phyloP scores from a whole-genome alignment of 805 yeast genomes.

The Wickerhamomyces subpelliculosus region DNA sequence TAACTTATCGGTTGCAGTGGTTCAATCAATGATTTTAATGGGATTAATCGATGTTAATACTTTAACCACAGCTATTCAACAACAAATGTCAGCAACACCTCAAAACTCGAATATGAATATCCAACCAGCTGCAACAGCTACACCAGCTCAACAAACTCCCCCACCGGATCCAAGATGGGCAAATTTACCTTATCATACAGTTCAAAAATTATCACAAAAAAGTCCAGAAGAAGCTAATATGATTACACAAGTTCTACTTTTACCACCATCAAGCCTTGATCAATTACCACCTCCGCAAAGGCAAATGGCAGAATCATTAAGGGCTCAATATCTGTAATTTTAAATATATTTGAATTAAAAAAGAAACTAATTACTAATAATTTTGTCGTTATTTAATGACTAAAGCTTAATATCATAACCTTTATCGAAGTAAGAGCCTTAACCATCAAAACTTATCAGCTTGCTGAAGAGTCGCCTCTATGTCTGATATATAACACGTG shows the following conservation, averaged over 20 bases:
- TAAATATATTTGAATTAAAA: too few species aligned
- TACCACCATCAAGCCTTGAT: slow-evolving; percentile 43
- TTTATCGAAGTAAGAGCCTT: too few species aligned
- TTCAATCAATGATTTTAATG: slow-evolving; percentile 71
- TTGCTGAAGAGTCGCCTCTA: too few species aligned
- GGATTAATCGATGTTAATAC: slow-evolving; percentile 66
- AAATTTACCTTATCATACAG: too few species aligned
- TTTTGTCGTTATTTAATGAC: too few species aligned
- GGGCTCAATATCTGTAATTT: slow-evolving; percentile 41
- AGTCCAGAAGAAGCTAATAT: slow-evolving; percentile 41
- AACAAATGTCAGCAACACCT: background rate
- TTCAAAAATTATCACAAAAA: slow-evolving; percentile 7
- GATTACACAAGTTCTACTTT: too few species aligned
- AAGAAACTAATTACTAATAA: background rate
- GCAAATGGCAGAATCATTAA: slow-evolving; percentile 46
- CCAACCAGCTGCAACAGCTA: slow-evolving; percentile 9
- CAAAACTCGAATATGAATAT: slow-evolving; percentile 2
- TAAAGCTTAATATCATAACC: too few species aligned
- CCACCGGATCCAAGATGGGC: too few species aligned
- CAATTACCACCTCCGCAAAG: slow-evolving; percentile 42
- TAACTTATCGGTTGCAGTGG: slow-evolving; percentile 55
- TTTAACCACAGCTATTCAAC: slow-evolving; percentile 45
- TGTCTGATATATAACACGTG: too few species aligned
- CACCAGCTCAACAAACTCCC: slow-evolving; percentile 12
- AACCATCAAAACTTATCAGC: too few species aligned